These are phyloP conservation scores for Cladosporium colombiae DNA, from an alignment of 2,329 filamentous ascomycete species.

Conservation along the genomic window DNA sequence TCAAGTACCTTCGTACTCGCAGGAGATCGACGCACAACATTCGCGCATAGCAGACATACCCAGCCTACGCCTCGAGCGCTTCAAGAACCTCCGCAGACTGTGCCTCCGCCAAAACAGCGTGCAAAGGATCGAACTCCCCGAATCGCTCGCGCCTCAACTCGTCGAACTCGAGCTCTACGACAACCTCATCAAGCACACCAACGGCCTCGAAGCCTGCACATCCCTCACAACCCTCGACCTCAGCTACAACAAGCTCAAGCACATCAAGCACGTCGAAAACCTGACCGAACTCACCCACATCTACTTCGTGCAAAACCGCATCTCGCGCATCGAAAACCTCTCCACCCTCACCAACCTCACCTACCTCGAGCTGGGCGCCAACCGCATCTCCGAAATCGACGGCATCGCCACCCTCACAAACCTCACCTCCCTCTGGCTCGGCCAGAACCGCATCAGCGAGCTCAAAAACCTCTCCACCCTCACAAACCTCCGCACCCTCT, in stretches of 20 bases:
- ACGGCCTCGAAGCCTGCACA: conserved; percentile 75
- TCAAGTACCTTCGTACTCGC: conserved; percentile 40
- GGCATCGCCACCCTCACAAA: conserved; percentile 76
- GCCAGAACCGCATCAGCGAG: conserved; percentile 93
- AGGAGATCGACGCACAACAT: conserved; percentile 87
- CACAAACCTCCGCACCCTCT: conserved; percentile 79
- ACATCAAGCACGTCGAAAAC: conserved; percentile 86
- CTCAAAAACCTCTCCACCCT: conserved; percentile 75
- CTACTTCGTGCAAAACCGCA: conserved; percentile 94
- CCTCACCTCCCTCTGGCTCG: conserved; percentile 89
- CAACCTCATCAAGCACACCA: conserved; percentile 86
- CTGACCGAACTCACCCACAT: conserved; percentile 77
- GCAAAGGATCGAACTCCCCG: conserved; percentile 73
- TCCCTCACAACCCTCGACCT: conserved; percentile 81
- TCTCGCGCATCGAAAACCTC: conserved; percentile 81
- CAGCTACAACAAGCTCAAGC: conserved; percentile 99
- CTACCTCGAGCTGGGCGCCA: conserved; percentile 88
- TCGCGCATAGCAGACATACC: conserved; percentile 77
- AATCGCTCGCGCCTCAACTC: conserved; percentile 64
- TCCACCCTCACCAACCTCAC: conserved; percentile 72
- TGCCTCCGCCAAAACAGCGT: conserved; percentile 94
- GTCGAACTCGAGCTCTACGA: conserved; percentile 93
- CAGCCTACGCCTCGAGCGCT: conserved; percentile 78
- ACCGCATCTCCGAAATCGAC: conserved; percentile 84
- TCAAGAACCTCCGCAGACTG: conserved; percentile 67